phyloP scores from a whole-genome alignment of 2,329 filamentous ascomycete species.

The Fusarium sp. region DNA sequence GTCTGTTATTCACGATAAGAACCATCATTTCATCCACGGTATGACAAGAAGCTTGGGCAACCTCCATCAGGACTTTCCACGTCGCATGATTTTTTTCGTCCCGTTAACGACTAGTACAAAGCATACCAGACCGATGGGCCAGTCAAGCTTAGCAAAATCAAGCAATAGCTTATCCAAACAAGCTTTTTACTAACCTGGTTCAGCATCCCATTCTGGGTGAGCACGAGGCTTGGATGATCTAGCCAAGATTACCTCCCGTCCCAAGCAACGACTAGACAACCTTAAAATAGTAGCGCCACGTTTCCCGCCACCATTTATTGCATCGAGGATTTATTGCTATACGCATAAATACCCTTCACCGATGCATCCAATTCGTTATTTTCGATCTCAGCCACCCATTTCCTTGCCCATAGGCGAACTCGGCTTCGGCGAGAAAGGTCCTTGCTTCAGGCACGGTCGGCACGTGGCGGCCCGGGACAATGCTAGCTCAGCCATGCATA shows the following conservation, averaged over 20 bases:
- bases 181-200: not conserved
- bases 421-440: not conserved
- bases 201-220: not conserved
- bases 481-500: not conserved
- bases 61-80: accelerated
- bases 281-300: not conserved
- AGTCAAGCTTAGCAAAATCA: not conserved
- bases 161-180: not conserved
- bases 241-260: not conserved
- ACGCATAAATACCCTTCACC: not conserved
- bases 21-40: accelerated
- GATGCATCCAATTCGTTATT: not conserved
- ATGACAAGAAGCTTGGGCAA: accelerated
- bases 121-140: not conserved
- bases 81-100: accelerated
- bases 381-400: not conserved
- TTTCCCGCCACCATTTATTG: not conserved
- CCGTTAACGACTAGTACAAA: not conserved
- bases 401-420: not conserved
- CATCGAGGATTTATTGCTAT: not conserved
- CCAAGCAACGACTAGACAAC: not conserved
- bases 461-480: not conserved
- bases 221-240: not conserved
- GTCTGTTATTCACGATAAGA: too few relatives aligned
- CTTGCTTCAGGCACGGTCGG: not conserved